These are phyloP conservation scores for Steccherinum ochraceum DNA, from an alignment of 768 basidiomycete species.

Conservation along the genomic window DNA sequence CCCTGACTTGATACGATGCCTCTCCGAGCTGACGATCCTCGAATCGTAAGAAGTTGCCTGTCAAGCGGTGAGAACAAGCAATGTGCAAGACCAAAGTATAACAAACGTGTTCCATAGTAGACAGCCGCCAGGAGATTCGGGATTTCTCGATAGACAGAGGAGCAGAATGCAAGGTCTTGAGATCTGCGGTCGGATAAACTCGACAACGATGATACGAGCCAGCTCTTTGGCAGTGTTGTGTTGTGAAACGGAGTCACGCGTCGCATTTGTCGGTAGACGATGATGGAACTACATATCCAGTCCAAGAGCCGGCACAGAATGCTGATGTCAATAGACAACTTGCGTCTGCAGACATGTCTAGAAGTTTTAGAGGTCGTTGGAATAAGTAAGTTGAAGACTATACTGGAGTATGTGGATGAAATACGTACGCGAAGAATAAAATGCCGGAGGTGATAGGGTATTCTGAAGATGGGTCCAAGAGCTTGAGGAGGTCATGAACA, in stretches of 20 bases:
- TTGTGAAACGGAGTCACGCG: conserved; percentile 29
- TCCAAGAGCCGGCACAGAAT: conserved; percentile 50
- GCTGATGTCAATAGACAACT: conserved; percentile 36
- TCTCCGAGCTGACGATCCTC: too few species aligned
- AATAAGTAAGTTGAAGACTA: not conserved
- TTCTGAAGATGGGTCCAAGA: conserved; percentile 3
- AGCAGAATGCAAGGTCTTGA: too few species aligned
- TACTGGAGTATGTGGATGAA: conserved; percentile 5
- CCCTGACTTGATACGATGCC: too few species aligned
- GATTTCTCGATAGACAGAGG: too few species aligned
- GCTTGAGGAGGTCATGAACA: conserved; percentile 21
- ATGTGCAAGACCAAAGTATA: too few species aligned
- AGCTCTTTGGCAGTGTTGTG: conserved; percentile 47
- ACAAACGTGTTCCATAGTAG: too few species aligned
- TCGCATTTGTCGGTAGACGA: conserved; percentile 28
- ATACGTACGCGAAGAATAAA: conserved; percentile 34
- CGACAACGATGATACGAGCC: too few species aligned
- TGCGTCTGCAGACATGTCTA: conserved; percentile 39
- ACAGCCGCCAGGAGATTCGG: too few species aligned
- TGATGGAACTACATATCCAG: conserved; percentile 33
- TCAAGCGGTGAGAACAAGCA: too few species aligned
- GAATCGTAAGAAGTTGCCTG: too few species aligned
- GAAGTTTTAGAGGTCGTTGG: not conserved
- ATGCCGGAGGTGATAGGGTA: conserved; percentile 26
- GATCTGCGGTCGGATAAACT: too few species aligned